Evolutionary conservation across 225 moss, liverwort and hornwort genomes (phyloP), one percentile per base, ranked within the genome.

Genomic region (Pleurozium schreberi): DNA sequence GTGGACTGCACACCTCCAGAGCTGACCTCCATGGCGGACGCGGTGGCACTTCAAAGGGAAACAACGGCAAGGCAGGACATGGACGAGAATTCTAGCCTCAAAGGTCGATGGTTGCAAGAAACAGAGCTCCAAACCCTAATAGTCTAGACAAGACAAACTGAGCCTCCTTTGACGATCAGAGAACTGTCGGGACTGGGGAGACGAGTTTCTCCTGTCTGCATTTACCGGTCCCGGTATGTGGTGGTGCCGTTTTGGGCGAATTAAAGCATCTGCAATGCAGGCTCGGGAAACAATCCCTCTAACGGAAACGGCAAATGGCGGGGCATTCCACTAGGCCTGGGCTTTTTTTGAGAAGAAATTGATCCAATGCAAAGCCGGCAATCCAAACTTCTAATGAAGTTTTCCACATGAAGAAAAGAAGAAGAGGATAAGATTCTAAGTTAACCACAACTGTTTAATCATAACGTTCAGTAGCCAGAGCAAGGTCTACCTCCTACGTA

Each of bases 1-100:
- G 82, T 82, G 27, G 93, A 92, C 91, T 90, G 93, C 85, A 91
- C 95, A 76, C 95, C 95, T 85, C 95, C 96, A 42, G 96, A 95
- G 87, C 93, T 98, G 81, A 95, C 92, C 87, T 97, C 96, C 98
- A 98, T 98, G 50, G 87, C 86, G 77, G 75, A 67, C 43, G 76
- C 33, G 21, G 43, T 59, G 30, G 47, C 58, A 42, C 82, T 76
- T 89, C 90, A 90, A 84, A 61, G 45, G 40, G 17, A 65, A 83
- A 83, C 88, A 79, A 71, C 38, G 22, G 50, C 58, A 47, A 34
- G 58, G n/a, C 15, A 52, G 60, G 47, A 63, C 84, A 82, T 87
- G 67, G 57, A 61, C 87, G 60, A 59, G 60, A 87, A 82, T 58
- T 91, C 87, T 71, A 92, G 85, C 53, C 19, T 33, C 34, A 52